phyloP scores from a whole-genome alignment of 2,329 filamentous ascomycete species.

The Cercospora berteroae region DNA sequence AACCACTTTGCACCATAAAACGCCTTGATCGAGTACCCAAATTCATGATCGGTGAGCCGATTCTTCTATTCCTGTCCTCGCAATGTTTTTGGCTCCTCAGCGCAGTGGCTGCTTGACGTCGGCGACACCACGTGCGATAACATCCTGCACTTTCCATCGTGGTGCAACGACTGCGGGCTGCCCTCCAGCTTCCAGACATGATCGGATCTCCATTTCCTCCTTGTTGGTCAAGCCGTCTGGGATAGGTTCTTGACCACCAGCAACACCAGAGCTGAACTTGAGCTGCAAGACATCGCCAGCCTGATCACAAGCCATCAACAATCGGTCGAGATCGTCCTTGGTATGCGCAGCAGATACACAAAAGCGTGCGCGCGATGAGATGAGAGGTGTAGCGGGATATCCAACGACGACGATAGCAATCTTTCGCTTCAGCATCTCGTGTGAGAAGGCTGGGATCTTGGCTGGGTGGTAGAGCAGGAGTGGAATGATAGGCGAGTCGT shows the following conservation, averaged over 20 bases:
- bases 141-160: constrained; percentile 74
- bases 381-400: constrained; percentile 92
- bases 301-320: constrained; percentile 87
- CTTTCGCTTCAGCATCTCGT: constrained; percentile 97
- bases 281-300: constrained; percentile 88
- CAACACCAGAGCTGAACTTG: constrained; percentile 95
- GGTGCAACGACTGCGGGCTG: constrained; percentile 60
- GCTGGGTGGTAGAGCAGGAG: constrained; percentile 95
- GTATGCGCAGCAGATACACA: constrained; percentile 95
- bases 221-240: constrained; percentile 69
- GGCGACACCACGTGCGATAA: constrained; percentile 69
- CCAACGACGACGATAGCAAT: constrained; percentile 97
- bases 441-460: constrained; percentile 97
- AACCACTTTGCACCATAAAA: neutral
- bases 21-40: neutral
- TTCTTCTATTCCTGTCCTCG: neutral
- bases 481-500: constrained; percentile 96
- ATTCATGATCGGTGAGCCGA: neutral
- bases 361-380: constrained; percentile 91
- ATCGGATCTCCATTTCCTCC: constrained; percentile 65
- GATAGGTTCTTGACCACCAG: constrained; percentile 77
- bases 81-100: neutral
- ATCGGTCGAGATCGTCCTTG: constrained; percentile 92
- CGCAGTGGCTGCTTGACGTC: constrained; percentile 70
- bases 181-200: constrained; percentile 50